These are phyloP conservation scores for Arthrobotrys megalospora DNA, from an alignment of 2,329 filamentous ascomycete genomes.

Conservation along the genomic window DNA sequence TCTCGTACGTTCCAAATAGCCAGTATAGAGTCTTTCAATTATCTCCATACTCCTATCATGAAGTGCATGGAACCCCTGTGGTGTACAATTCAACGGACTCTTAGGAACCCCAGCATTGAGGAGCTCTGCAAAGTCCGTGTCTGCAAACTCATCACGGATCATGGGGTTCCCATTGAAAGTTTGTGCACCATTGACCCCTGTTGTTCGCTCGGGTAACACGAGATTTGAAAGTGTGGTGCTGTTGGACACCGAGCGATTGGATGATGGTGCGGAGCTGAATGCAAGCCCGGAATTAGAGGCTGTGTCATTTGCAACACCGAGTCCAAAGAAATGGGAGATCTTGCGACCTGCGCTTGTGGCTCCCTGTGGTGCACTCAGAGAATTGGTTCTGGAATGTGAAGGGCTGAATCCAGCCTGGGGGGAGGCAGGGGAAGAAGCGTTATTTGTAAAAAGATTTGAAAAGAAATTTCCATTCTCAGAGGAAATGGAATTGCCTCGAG, in stretches of 20 bases:
- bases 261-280: conserved; percentile 50
- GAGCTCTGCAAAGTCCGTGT: conserved; percentile 42
- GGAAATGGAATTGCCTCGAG: conserved; percentile 38
- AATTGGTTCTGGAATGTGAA: conserved; percentile 45
- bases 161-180: conserved; percentile 43
- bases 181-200: conserved; percentile 29
- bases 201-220: conserved; percentile 41
- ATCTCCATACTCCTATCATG: conserved; percentile 44
- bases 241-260: conserved; percentile 57
- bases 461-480: conserved; percentile 57
- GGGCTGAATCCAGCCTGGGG: conserved; percentile 12
- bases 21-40: conserved; percentile 43
- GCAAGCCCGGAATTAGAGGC: conserved; percentile 54
- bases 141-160: conserved; percentile 54
- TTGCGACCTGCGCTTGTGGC: conserved; percentile 37
- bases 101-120: conserved; percentile 37
- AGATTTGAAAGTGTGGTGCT: conserved; percentile 58
- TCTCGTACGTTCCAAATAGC: conserved; percentile 49
- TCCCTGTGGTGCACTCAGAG: conserved; percentile 25
- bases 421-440: conserved; percentile 11
- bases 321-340: conserved; percentile 48
- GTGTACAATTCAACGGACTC: conserved; percentile 53
- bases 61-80: conserved; percentile 49
- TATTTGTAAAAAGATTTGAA: conserved; percentile 45
- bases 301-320: conserved; percentile 46